Percentiles rank a stretch among this genome's conserved stretches.
These are phyloP conservation scores for Leccinellum rugosiceps DNA, from an alignment of 768 basidiomycete species.

Conservation along the genomic window DNA sequence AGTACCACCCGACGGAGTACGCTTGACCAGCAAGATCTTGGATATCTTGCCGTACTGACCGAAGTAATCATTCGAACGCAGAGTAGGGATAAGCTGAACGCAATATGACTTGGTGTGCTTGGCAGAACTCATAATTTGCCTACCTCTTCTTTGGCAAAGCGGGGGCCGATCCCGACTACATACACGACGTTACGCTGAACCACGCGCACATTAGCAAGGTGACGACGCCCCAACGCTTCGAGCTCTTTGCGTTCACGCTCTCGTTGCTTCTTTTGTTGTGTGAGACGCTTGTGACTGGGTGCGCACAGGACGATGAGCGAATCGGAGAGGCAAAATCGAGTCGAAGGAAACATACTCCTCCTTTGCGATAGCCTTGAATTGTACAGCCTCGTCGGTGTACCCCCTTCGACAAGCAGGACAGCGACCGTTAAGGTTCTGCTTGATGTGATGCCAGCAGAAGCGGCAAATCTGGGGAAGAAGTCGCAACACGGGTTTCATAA, in stretches of 20 bases:
- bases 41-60: constrained; percentile 98
- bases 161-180: constrained; percentile 90
- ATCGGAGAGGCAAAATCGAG: constrained; percentile 1
- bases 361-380: constrained; percentile 92
- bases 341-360: constrained; percentile 75
- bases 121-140: constrained; percentile 20
- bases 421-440: constrained; percentile 90
- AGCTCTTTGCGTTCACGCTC: constrained; percentile 96
- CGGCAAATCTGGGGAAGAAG: constrained; percentile 78
- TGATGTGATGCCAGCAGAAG: constrained; percentile 99
- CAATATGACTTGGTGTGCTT: constrained; percentile 2
- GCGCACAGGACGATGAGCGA: constrained; percentile 13
- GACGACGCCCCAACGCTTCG: constrained; percentile 77
- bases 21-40: constrained; percentile 91
- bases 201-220: constrained; percentile 91
- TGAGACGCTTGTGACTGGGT: constrained; percentile 86
- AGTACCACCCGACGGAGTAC: constrained; percentile 68
- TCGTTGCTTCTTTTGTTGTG: constrained; percentile 91
- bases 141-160: constrained; percentile 96
- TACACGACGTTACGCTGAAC: constrained; percentile 96
- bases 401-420: constrained; percentile 95
- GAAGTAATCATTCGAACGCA: constrained; percentile 95
- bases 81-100: constrained; percentile 77
- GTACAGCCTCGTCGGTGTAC: constrained; percentile 89
- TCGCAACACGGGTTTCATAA: constrained; percentile 17